Percentiles rank a stretch among this genome's conserved stretches.
Conservation (phyloP, 2,329 filamentous ascomycete genomes). For the Diaporthe australafricana region DNA sequence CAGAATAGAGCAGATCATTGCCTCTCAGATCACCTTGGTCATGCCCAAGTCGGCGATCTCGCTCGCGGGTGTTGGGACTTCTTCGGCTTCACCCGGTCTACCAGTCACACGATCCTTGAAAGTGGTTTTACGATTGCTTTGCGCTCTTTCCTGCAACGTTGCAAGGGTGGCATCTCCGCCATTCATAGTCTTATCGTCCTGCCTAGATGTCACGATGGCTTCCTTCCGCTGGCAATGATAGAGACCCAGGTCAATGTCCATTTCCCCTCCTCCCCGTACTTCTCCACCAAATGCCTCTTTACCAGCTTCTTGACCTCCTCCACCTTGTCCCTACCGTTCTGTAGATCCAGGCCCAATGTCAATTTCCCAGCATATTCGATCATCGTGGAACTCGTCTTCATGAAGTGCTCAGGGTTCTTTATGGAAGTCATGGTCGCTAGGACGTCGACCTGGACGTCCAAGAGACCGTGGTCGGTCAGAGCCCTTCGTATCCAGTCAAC, state of each 20-base stretch:
- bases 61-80: neutral
- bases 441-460: slow-evolving; percentile 51
- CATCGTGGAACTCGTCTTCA: slow-evolving; percentile 52
- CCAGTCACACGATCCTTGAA: neutral
- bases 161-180: neutral
- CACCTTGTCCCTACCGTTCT: slow-evolving; percentile 47
- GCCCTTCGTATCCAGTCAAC: slow-evolving; percentile 52
- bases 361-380: slow-evolving; percentile 49
- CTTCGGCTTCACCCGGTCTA: slow-evolving; percentile 16
- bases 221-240: slow-evolving; percentile 43
- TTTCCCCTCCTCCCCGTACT: slow-evolving; percentile 47
- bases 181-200: neutral
- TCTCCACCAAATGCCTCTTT: slow-evolving; percentile 52
- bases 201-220: slow-evolving; percentile 30
- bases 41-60: neutral
- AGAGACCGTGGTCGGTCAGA: slow-evolving; percentile 50
- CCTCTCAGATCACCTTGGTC: slow-evolving; percentile 5
- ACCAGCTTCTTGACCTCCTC: slow-evolving; percentile 52
- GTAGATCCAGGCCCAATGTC: slow-evolving; percentile 54
- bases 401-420: slow-evolving; percentile 50
- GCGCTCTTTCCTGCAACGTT: too few relatives aligned
- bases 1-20: slow-evolving; percentile 13
- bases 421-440: slow-evolving; percentile 45
- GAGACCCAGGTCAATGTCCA: slow-evolving; percentile 51
- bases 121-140: neutral